Base-by-base conservation (phyloP, 176 grass and related monocot species). In the Hordeum marinum region DNA sequence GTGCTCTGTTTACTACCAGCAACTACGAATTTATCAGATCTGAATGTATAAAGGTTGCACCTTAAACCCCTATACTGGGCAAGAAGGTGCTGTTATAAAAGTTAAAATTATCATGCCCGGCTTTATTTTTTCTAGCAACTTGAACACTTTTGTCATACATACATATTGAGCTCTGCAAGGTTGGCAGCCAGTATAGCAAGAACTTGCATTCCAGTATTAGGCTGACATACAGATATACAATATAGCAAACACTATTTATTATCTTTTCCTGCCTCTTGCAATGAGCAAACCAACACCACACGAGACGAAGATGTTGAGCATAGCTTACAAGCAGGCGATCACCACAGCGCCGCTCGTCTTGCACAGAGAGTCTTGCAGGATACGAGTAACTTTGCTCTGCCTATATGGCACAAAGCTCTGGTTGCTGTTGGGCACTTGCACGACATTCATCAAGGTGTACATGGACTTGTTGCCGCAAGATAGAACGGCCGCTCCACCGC, bases 311-410 rank as follows among this genome's bases (percentile, higher is more conserved):
- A 11, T 46, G 11, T 42, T 46, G 58, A 66, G 14, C 32, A 32
- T 80, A 64, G 8, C 85, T 91, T 84, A 94, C 92, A 94, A 71
- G 43, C 73, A 94, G 18, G 84, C 52, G 58, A 94, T 76, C 9
- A 91, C 20, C 9, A 90, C 73, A 63, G 87, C 52, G 8, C 17
- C 42, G 43, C 67, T 87, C 64, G 81, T 59, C 66, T 71, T 91
- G 78, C 84, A 75, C 61, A 94, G 64, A 29, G 79, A 91, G 11
- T 94, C 92, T 85, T 94, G 92, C 82, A 94, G 63, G 54, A 94
- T 79, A 63, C 87, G 89, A 20, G 92, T 94, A 42, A 90, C 26
- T 85, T 90, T 90, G 82, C 82, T 90, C 77, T 87, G 78, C 45
- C 92, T 77, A 32, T 90, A 94, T 7, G 87, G 87, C 76, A 94